Evolutionary conservation across 768 basidiomycete species (phyloP).

Genomic region (Tylopilus sp.): DNA sequence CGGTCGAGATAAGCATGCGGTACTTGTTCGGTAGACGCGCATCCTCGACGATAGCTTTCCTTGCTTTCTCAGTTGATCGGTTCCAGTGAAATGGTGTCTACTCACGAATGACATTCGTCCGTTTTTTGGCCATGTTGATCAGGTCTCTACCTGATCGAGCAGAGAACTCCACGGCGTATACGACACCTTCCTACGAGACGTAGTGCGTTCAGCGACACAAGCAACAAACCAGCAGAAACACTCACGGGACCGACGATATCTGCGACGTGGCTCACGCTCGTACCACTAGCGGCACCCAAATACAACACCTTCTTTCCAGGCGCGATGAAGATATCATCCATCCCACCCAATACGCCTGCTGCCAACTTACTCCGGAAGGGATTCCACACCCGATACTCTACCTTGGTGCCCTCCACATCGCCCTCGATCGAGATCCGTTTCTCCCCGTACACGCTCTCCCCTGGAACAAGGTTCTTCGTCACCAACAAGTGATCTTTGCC

Average conservation of each 20-base stretch:
- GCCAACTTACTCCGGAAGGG: conserved; percentile 97
- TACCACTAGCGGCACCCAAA: conserved; percentile 96
- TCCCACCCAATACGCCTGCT: conserved; percentile 92
- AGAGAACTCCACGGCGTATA: conserved; percentile 99
- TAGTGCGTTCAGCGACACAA: background rate
- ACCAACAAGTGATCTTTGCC: conserved; percentile 97
- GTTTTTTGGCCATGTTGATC: conserved; percentile 99
- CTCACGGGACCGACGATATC: conserved; percentile 96
- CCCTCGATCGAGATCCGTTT: conserved; percentile 89
- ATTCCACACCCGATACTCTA: conserved; percentile 99
- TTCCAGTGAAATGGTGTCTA: conserved; percentile 10
- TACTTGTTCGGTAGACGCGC: conserved; percentile 96
- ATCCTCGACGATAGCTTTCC: conserved; percentile 90
- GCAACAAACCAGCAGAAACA: conserved; percentile 5
- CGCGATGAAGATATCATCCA: conserved; percentile 89
- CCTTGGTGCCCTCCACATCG: conserved; percentile 75
- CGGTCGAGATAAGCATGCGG: conserved; percentile 92
- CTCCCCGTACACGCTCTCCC: conserved; percentile 97
- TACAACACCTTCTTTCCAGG: conserved; percentile 97
- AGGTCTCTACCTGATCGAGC: conserved; percentile 94
- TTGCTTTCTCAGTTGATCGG: conserved; percentile 2
- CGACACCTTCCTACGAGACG: conserved; percentile 74
- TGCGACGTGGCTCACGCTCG: conserved; percentile 97
- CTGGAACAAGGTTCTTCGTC: conserved; percentile 96
- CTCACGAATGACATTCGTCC: conserved; percentile 97